phyloP scores from a whole-genome alignment of 306 rosid genomes.

The Begonia peltatifolia region DNA sequence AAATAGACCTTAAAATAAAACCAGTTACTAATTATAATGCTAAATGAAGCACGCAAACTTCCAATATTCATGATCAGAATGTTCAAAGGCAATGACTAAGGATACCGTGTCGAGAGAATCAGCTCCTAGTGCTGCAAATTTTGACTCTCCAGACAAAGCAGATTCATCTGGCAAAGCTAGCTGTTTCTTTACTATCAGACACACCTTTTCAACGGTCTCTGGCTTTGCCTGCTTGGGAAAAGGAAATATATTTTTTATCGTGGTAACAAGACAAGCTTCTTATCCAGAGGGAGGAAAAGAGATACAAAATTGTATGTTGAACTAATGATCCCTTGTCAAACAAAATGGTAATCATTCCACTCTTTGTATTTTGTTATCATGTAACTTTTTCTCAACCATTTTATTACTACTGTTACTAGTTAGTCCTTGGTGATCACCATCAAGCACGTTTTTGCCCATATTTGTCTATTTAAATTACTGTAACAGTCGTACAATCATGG shows the following conservation, averaged over 20 bases:
- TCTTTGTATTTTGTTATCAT: too few species aligned
- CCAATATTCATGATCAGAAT: neutral
- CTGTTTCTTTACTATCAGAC: conserved; percentile 53
- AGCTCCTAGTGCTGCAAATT: conserved; percentile 61
- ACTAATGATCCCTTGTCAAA: neutral
- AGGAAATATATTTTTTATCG: neutral
- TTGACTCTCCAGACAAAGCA: conserved; percentile 35
- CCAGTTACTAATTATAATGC: neutral
- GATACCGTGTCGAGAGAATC: conserved; percentile 81
- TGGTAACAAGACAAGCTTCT: neutral
- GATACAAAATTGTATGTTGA: neutral
- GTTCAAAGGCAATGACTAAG: neutral
- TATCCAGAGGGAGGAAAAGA: neutral
- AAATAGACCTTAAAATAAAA: neutral
- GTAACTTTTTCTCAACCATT: too few species aligned
- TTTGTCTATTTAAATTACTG: too few species aligned
- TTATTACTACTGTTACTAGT: too few species aligned
- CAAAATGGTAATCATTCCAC: too few species aligned
- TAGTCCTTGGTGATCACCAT: too few species aligned
- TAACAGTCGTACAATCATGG: too few species aligned
- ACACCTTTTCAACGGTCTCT: conserved; percentile 53
- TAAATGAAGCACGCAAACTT: neutral
- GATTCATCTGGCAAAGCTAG: conserved; percentile 50
- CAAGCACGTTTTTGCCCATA: too few species aligned
- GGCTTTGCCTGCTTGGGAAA: conserved; percentile 48